These are phyloP conservation scores for Colletotrichum cuscutae DNA, from an alignment of 2,329 filamentous ascomycete genomes.

Conservation along the genomic window DNA sequence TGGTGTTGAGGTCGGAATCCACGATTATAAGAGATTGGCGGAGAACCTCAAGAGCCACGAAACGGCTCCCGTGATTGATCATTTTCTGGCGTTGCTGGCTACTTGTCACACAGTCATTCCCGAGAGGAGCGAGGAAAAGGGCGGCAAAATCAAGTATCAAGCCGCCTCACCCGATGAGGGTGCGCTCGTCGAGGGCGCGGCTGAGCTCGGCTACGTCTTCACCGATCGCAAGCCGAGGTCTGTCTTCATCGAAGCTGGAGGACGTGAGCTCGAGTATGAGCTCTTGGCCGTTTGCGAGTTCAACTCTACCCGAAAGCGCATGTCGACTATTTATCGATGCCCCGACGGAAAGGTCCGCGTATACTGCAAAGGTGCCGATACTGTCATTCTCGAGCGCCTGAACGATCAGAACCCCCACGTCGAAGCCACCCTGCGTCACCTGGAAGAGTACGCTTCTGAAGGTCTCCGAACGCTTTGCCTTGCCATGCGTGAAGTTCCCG, in stretches of 20 bases:
- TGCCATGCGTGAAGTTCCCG: constrained; percentile 91
- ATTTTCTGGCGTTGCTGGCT: constrained; percentile 87
- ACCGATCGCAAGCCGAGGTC: constrained; percentile 88
- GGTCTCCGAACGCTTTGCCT: constrained; percentile 94
- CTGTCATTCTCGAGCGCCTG: constrained; percentile 93
- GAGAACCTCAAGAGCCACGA: constrained; percentile 73
- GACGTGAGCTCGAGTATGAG: constrained; percentile 83
- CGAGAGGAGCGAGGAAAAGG: constrained; percentile 81
- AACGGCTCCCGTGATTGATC: constrained; percentile 67
- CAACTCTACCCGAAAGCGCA: constrained; percentile 96
- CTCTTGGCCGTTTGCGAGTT: constrained; percentile 98
- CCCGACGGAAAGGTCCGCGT: constrained; percentile 94
- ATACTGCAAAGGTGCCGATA: constrained; percentile 97
- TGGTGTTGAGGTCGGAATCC: constrained; percentile 80
- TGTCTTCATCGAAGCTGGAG: constrained; percentile 84
- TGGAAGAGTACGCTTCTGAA: constrained; percentile 99
- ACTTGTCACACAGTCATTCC: constrained; percentile 98
- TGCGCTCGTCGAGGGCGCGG: constrained; percentile 92
- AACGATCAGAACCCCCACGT: constrained; percentile 85
- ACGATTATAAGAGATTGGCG: constrained; percentile 82
- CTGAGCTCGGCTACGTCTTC: constrained; percentile 88
- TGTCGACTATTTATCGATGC: constrained; percentile 97
- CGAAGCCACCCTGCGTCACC: constrained; percentile 88
- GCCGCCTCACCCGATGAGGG: constrained; percentile 97
- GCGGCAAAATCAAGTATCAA: constrained; percentile 92